Conservation (phyloP, 306 rosid species). For the cucumber (Cucumis sativus) region Cucumber_9930_V3 NC_026660.2:27303501-27304000, state of each 20-base stretch:
- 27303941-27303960: background rate
- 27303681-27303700: background rate
- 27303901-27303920: background rate
- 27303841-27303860: background rate
- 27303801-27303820: background rate
- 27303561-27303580: background rate
- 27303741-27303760: background rate
- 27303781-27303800: background rate
- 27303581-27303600: background rate
- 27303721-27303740: background rate
- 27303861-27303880: background rate
- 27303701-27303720: background rate
- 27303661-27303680: background rate
- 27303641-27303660: background rate
- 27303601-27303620: background rate
- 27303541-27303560: background rate
- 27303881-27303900: background rate
- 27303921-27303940: conserved; percentile 3
- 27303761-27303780: background rate
- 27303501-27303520: background rate
- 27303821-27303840: background rate
- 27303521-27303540: background rate
- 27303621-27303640: background rate
- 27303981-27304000: conserved; percentile 50
- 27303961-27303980: conserved; percentile 42